Base-by-base conservation (phyloP, 148 eudicot species). In the Vaccinium darrowii region DNA sequence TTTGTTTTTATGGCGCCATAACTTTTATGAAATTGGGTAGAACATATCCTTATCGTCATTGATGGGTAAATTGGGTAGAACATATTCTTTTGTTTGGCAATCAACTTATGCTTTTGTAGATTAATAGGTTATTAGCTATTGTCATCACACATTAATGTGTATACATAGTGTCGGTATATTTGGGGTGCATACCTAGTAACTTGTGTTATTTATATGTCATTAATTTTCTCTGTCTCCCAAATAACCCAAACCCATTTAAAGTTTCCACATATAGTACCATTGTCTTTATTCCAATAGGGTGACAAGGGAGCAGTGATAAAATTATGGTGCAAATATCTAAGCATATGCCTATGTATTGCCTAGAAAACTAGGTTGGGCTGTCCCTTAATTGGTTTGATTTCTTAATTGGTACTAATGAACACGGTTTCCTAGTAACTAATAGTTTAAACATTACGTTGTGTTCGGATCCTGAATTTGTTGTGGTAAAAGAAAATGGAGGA, bases 221-320 rank as follows among this genome's bases (percentile, higher is more conserved):
- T 56, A 43, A 56, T 56, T 56, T 18, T 56, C 49, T 57, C 0
- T 81, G 83, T 81, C 83, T 81, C 69, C 83, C 36, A 2, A 63
- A 25, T 63, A 47, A 39, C 83, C 56, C 54, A 81, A 63, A 57
- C 43, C 71, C 71, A 30, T 12, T 33, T 14, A 62, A 23, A 81
- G 21, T 81, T 63, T 18, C 36, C 74, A 43, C 83, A 47, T 39
- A n/a, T 81, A 65, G 21, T 43, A 50, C 75, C 57, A 57, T 19
- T 81, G 57, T 56, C 58, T 75, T 72, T 43, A 63, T 8, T 47
- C 11, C 36, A 16, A 49, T 81, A n/a, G 57, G 56, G 75, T 81
- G 75, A 27, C 52, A 5, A 81, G 57, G n/a, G 65, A 81, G 83
- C 52, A 23, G 65, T 9, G 56, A 14, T 81, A 81, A 81, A 25